A percentile compares a stretch with the other conserved stretches of the same genome.
Evolutionary conservation across 495 filamentous ascomycete species (phyloP).

Genomic region (Aspergillus sclerotiicarbonarius): DNA sequence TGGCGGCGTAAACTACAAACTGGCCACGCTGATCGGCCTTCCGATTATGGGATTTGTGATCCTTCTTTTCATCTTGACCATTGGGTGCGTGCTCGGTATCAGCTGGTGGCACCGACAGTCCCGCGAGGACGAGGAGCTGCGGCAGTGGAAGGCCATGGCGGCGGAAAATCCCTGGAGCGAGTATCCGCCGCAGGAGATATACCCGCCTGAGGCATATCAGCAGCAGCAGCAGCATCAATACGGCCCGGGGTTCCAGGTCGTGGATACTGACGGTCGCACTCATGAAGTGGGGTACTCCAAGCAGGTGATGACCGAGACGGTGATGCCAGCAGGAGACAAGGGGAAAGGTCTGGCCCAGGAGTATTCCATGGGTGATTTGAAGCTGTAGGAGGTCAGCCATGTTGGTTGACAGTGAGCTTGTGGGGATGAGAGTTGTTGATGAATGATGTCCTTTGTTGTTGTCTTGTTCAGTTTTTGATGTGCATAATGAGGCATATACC

Average conservation of each 20-base stretch:
- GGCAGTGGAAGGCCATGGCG: slow-evolving; percentile 1
- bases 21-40: slow-evolving; percentile 46
- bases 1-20: slow-evolving; percentile 29
- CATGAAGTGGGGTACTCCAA: slow-evolving; percentile 21
- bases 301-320: slow-evolving; percentile 11
- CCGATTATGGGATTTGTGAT: slow-evolving; percentile 34
- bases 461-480: neutral
- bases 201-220: neutral
- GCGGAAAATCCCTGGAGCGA: neutral
- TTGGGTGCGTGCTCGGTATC: neutral
- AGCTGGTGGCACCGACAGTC: neutral
- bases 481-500: neutral
- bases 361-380: slow-evolving; percentile 10
- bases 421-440: neutral
- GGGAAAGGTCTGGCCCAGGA: slow-evolving; percentile 1
- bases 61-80: neutral
- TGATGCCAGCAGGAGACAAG: slow-evolving; percentile 16
- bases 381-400: neutral
- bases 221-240: slow-evolving; percentile 11
- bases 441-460: neutral
- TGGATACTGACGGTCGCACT: slow-evolving; percentile 26
- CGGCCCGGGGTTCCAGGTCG: slow-evolving; percentile 24
- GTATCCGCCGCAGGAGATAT: slow-evolving; percentile 1
- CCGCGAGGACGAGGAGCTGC: slow-evolving; percentile 1
- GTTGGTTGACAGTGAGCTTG: too few species aligned